These are phyloP conservation scores for Erythrobasidium hasegawianum DNA, from an alignment of 1,284 basidiomycete genomes.

Conservation along the genomic window DNA sequence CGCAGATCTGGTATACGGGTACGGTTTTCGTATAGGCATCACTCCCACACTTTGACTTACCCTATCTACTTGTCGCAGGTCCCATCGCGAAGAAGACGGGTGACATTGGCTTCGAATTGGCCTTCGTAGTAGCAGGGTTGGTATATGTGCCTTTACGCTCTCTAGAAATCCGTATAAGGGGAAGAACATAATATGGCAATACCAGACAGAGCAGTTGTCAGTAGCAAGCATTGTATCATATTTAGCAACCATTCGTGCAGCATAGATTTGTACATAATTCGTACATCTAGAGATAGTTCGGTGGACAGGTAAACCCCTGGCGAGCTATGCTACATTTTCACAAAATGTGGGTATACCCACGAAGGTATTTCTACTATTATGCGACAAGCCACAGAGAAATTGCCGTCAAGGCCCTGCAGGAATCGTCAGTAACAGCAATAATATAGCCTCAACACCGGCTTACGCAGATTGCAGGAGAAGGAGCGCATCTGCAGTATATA, in stretches of 20 bases:
- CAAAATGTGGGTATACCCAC: too few species aligned
- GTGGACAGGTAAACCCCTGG: too few species aligned
- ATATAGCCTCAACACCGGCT: background rate
- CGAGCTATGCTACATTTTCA: too few species aligned
- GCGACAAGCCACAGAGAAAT: constrained; percentile 27
- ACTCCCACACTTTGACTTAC: too few species aligned
- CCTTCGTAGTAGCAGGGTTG: constrained; percentile 45
- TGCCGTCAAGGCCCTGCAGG: constrained; percentile 20
- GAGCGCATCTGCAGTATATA: constrained; percentile 13
- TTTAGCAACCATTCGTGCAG: too few species aligned
- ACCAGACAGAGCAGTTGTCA: background rate
- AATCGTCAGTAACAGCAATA: too few species aligned
- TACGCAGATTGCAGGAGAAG: constrained; percentile 28
- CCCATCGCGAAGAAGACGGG: constrained; percentile 46
- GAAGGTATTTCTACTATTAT: too few species aligned
- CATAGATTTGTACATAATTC: background rate
- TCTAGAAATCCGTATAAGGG: constrained; percentile 14
- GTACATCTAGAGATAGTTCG: too few species aligned
- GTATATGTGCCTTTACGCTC: constrained; percentile 44
- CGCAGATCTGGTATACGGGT: constrained; percentile 35
- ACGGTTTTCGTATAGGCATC: constrained; percentile 10
- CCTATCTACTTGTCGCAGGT: constrained; percentile 45
- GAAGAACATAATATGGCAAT: background rate
- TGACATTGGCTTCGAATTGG: constrained; percentile 50
- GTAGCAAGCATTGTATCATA: background rate